Conservation (phyloP, 2,329 filamentous ascomycete species). For the Sporothrix pallida region DNA sequence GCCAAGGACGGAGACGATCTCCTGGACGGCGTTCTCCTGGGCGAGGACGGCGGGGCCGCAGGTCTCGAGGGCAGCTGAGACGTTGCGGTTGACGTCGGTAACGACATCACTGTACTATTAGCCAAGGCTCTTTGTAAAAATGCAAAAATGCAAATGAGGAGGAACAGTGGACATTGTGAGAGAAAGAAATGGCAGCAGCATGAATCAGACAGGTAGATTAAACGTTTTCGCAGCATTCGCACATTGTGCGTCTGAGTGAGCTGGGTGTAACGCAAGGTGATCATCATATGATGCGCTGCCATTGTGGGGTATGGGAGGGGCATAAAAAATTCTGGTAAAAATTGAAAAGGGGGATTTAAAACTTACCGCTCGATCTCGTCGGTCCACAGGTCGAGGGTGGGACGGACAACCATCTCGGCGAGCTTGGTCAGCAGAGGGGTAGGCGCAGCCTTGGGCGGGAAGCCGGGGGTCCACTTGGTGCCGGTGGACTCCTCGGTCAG, state of each 20-base stretch:
- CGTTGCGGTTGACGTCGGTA: slow-evolving; percentile 92
- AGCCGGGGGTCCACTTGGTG: slow-evolving; percentile 85
- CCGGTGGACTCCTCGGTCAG: slow-evolving; percentile 79
- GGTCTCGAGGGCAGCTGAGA: slow-evolving; percentile 86
- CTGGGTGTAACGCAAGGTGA: slow-evolving; percentile 92
- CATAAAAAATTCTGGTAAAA: not conserved
- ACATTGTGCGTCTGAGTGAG: slow-evolving; percentile 92
- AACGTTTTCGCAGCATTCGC: slow-evolving; percentile 89
- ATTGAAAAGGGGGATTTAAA: slow-evolving; percentile 52
- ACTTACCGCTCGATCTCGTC: slow-evolving; percentile 95
- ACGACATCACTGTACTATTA: slow-evolving; percentile 71
- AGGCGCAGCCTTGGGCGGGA: slow-evolving; percentile 82
- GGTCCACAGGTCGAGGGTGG: slow-evolving; percentile 83
- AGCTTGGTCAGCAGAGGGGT: slow-evolving; percentile 81
- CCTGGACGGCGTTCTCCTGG: slow-evolving; percentile 73
- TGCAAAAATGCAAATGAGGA: too few relatives aligned
- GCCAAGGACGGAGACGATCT: slow-evolving; percentile 75
- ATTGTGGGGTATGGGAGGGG: too few relatives aligned
- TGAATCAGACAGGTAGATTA: slow-evolving; percentile 56
- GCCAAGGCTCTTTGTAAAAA: slow-evolving; percentile 41
- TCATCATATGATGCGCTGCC: slow-evolving; percentile 70
- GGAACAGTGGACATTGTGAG: slow-evolving; percentile 11
- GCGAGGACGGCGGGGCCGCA: slow-evolving; percentile 86
- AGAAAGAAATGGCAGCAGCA: slow-evolving; percentile 15
- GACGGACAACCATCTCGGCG: slow-evolving; percentile 81